A percentile compares a stretch with the other conserved stretches of the same genome.
Evolutionary conservation across 192 early-diverging fungal species (phyloP).

Genomic region (Coemansia sp.): DNA sequence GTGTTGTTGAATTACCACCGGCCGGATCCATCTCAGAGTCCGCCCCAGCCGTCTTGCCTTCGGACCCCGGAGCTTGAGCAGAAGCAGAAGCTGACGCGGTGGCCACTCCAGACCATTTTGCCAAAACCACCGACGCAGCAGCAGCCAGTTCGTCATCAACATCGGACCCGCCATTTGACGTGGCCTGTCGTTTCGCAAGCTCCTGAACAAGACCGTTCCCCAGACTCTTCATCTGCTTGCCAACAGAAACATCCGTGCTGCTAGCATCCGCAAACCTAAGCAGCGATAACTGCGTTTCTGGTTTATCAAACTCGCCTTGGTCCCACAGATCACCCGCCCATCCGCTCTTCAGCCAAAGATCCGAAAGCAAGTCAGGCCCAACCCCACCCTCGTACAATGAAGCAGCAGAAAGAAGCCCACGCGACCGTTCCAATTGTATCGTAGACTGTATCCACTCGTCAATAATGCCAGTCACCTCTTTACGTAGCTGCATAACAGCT

Average conservation of each 20-base stretch:
- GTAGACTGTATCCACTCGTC: conserved; percentile 43
- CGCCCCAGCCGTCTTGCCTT: background rate
- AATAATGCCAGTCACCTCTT: background rate
- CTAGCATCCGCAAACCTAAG: conserved; percentile 35
- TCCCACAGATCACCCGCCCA: conserved; percentile 79
- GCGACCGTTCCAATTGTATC: conserved; percentile 28
- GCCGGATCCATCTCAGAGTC: background rate
- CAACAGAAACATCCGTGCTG: conserved; percentile 57
- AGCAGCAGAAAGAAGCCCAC: conserved; percentile 54
- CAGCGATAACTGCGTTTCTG: conserved; percentile 66
- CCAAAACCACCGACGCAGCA: conserved; percentile 60
- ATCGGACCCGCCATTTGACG: conserved; percentile 16
- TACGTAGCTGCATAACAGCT: conserved; percentile 17
- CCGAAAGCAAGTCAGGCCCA: conserved; percentile 51
- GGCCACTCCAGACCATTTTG: conserved; percentile 60
- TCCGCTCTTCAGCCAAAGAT: conserved; percentile 62
- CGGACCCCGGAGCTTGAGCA: background rate
- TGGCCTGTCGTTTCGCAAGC: conserved; percentile 58
- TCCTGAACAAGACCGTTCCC: conserved; percentile 60
- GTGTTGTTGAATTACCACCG: background rate
- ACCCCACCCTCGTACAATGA: conserved; percentile 70
- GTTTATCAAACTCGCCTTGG: conserved; percentile 72
- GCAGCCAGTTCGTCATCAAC: conserved; percentile 56
- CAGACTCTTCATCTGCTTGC: conserved; percentile 65
- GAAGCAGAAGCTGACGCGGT: conserved; percentile 25